Percentiles rank a stretch among this genome's conserved stretches.
These are phyloP conservation scores for Cocos nucifera DNA, from an alignment of 176 grass and related monocot genomes.

Conservation along the genomic window DNA sequence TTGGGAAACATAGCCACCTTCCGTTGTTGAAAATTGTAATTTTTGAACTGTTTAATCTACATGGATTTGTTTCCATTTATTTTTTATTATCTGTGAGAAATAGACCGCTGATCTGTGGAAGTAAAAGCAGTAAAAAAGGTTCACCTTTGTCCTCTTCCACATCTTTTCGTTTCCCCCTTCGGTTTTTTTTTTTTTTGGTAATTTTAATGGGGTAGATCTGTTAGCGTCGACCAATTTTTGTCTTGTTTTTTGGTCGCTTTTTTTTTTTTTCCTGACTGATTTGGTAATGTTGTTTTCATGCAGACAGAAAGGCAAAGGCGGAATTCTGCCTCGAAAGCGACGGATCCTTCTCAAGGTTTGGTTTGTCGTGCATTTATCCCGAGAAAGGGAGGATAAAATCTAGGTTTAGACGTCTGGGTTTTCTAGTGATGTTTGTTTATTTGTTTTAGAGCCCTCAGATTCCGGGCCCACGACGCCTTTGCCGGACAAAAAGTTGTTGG, in stretches of 20 bases:
- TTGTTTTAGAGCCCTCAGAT: constrained; percentile 48
- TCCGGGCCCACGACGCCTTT: constrained; percentile 85
- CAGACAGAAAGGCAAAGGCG: constrained; percentile 45
- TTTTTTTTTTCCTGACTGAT: constrained; percentile 15
- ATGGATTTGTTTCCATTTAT: constrained; percentile 7
- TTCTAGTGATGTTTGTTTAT: constrained; percentile 16
- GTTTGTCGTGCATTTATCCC: constrained; percentile 46
- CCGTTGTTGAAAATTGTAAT: constrained; percentile 3
- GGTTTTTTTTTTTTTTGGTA: neutral
- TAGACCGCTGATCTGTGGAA: constrained; percentile 6
- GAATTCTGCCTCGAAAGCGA: constrained; percentile 62
- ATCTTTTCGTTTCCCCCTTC: constrained; percentile 16
- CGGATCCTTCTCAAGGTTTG: constrained; percentile 72
- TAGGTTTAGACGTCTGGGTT: neutral
- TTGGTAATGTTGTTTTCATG: constrained; percentile 15
- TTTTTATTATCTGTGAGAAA: constrained; percentile 25
- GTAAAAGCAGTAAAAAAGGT: constrained; percentile 21
- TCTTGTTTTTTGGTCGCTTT: too few species aligned
- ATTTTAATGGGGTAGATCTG: neutral
- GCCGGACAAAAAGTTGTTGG: constrained; percentile 98
- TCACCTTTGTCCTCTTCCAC: constrained; percentile 36
- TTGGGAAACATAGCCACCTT: constrained; percentile 20
- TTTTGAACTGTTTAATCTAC: too few species aligned
- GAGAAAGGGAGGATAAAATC: neutral
- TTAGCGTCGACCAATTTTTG: too few species aligned